These are phyloP conservation scores for Talaromyces sp. DNA, from an alignment of 2,329 filamentous ascomycete species.

Conservation along the genomic window DNA sequence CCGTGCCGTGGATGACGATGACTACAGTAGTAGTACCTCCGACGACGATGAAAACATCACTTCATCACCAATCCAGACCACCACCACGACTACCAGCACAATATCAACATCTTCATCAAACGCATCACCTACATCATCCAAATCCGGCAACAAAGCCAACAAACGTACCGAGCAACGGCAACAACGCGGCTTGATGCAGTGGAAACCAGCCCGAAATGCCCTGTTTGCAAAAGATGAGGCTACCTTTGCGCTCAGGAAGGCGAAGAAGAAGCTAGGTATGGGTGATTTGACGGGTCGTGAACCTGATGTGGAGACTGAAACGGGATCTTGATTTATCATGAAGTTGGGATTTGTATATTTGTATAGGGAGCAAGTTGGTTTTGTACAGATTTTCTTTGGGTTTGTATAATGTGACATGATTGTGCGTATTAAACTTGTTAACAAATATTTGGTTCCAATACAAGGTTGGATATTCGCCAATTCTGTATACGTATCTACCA, in stretches of 20 bases:
- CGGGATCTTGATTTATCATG: slow-evolving; percentile 17
- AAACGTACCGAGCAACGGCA: slow-evolving; percentile 64
- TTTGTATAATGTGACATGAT: neutral
- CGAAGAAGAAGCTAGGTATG: slow-evolving; percentile 66
- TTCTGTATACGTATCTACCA: neutral
- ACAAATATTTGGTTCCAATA: too few relatives aligned
- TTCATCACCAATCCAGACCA: neutral
- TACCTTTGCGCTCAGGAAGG: slow-evolving; percentile 67
- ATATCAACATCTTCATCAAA: slow-evolving; percentile 9
- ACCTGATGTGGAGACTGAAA: slow-evolving; percentile 81
- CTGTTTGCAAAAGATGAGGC: slow-evolving; percentile 86
- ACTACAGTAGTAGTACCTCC: neutral
- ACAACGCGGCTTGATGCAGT: slow-evolving; percentile 90
- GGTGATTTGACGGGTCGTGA: slow-evolving; percentile 69
- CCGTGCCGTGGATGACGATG: neutral
- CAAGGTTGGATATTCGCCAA: too few relatives aligned
- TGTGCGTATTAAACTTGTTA: neutral
- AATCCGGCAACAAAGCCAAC: slow-evolving; percentile 31
- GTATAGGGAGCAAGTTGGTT: neutral
- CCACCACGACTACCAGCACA: slow-evolving; percentile 39
- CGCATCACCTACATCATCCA: slow-evolving; percentile 18
- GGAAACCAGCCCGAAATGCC: slow-evolving; percentile 80
- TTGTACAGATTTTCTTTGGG: neutral
- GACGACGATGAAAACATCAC: neutral
- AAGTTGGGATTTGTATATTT: neutral